These are phyloP conservation scores for Fraxinus cuspidata DNA, from an alignment of 257 asterid genomes.

Conservation along the genomic window DNA sequence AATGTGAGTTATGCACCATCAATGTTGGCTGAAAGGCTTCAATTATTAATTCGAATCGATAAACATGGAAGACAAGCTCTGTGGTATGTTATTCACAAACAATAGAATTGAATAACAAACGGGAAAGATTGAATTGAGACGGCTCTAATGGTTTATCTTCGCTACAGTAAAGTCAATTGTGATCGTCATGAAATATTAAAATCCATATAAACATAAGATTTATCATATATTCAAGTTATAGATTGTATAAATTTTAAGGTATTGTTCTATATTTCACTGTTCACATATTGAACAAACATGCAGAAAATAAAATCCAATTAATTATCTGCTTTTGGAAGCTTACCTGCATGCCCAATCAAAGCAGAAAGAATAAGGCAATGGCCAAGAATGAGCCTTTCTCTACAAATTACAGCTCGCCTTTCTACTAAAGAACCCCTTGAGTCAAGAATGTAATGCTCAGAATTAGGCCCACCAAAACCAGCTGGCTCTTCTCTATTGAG, in stretches of 20 bases:
- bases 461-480: conserved; percentile 89
- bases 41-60: not conserved
- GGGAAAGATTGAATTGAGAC: not conserved
- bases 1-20: not conserved
- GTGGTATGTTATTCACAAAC: not conserved
- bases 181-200: not conserved
- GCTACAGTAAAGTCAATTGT: not conserved
- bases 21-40: not conserved
- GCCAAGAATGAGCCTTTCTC: conserved; percentile 91
- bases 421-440: conserved; percentile 90
- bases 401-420: conserved; percentile 81
- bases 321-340: conserved; percentile 28
- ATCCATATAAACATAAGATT: not conserved
- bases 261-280: not conserved
- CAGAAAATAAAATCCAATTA: conserved; percentile 21
- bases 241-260: not conserved
- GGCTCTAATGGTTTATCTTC: not conserved
- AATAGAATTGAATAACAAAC: not conserved
- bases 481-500: conserved; percentile 88
- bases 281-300: not conserved
- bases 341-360: conserved; percentile 82
- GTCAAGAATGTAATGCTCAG: conserved; percentile 80
- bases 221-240: not conserved
- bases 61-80: not conserved
- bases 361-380: conserved; percentile 93